Evolutionary conservation across 2,329 filamentous ascomycete species (phyloP), one percentile per base, ranked within the genome.

Genomic region (Fusarium sp.): DNA sequence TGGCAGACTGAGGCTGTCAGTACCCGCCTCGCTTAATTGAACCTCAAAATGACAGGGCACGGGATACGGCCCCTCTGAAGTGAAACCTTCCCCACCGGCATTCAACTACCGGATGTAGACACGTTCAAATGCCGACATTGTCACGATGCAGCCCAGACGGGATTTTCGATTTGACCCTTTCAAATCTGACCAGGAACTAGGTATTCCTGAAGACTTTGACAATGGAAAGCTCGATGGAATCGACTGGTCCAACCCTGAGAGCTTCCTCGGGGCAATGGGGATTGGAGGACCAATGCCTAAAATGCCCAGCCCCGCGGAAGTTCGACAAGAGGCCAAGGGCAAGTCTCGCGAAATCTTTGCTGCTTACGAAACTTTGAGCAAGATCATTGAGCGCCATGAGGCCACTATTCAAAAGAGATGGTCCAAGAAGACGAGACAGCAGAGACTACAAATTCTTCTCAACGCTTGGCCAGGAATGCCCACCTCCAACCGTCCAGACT

Each of bases 381-480:
- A 77, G 1, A 87, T 89, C 10, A 64, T 90, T 2, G 79, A 85
- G 43, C 84, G 88, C 3, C 86, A 90, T 60, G 88, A 91, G 74
- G 79, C 77, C 1, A 85, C 83, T 0, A 85, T 91, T 17, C 85
- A 85, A 65, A 88, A 85, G 69, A 84, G 89, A 40, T 92, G 89
- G 89, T 68, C 75, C 9, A 90, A 90, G 75, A 90, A 89, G 79
- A 86, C 82, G 4, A 82, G 81, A 33, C 60, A 79, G n/a, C 86
- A 90, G 77, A 81, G 85, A 14, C 79, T 82, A 15, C 81, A 84
- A 9, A 80, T 90, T 5, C 78, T 91, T 3, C 75, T 87, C 2
- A 74, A 80, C 15, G 83, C 81, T 3, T 89, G 87, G 86, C 87
- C 88, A 0, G 79, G 82, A 35, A 90, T 92, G 84, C 74, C 88